These are phyloP conservation scores for Blastobotrys chiropterorum DNA, from an alignment of 805 yeast species.

Conservation along the genomic window DNA sequence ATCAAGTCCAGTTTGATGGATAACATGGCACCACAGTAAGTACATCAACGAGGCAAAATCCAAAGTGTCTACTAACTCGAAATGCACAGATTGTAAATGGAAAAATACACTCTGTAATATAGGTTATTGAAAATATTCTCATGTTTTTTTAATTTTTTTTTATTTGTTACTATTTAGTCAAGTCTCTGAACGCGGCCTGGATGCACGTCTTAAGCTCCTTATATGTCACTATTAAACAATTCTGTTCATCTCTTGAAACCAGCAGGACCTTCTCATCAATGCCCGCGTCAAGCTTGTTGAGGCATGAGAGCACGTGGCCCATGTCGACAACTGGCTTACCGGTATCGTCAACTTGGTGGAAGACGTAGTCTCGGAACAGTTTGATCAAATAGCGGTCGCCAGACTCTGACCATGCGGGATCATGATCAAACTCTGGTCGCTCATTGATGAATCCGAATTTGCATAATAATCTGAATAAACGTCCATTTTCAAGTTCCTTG, in stretches of 20 bases:
- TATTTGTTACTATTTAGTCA: slow-evolving; percentile 33
- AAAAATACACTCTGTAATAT: background rate
- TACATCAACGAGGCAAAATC: background rate
- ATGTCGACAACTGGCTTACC: slow-evolving; percentile 79
- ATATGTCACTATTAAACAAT: slow-evolving; percentile 77
- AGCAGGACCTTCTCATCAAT: slow-evolving; percentile 75
- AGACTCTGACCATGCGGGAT: slow-evolving; percentile 61
- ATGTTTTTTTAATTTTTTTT: background rate
- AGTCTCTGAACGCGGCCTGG: slow-evolving; percentile 59
- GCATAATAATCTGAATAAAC: slow-evolving; percentile 74
- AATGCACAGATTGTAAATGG: background rate
- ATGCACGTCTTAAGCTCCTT: slow-evolving; percentile 68
- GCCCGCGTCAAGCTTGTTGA: slow-evolving; percentile 91
- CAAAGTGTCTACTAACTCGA: background rate
- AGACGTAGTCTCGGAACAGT: slow-evolving; percentile 76
- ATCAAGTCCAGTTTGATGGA: slow-evolving; percentile 35
- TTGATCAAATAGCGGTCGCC: slow-evolving; percentile 69
- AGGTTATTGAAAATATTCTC: background rate
- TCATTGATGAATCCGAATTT: slow-evolving; percentile 76
- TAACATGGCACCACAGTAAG: slow-evolving; percentile 34
- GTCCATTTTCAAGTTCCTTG: slow-evolving; percentile 79
- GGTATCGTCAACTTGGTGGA: slow-evolving; percentile 71
- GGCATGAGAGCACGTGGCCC: slow-evolving; percentile 67
- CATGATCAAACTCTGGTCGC: slow-evolving; percentile 58
- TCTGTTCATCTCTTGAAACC: slow-evolving; percentile 78